Evolutionary conservation across 2,329 filamentous ascomycete species (phyloP).

Genomic region (Trichophyton verrucosum): DNA sequence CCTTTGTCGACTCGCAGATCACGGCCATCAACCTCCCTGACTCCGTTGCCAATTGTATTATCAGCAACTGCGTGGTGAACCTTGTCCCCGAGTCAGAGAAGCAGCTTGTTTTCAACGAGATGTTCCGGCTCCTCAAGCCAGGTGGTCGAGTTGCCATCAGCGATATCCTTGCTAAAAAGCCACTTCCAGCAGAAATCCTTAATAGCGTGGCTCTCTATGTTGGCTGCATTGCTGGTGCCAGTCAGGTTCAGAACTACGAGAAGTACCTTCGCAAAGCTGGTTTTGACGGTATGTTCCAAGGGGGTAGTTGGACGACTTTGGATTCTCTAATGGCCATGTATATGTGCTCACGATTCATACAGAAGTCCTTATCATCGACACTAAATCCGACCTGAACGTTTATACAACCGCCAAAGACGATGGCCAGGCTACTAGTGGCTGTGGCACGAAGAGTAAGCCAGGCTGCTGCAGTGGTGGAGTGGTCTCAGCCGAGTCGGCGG

Average conservation of each 20-base stretch:
- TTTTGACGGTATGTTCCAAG: constrained; percentile 32
- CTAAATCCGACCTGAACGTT: constrained; percentile 38
- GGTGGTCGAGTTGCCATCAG: constrained; percentile 48
- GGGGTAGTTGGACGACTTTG: not conserved
- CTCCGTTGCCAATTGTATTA: constrained; percentile 42
- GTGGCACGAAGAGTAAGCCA: constrained; percentile 6
- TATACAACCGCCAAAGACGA: constrained; percentile 25
- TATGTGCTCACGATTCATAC: not conserved
- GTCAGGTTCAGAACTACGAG: constrained; percentile 41
- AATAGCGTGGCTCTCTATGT: constrained; percentile 44
- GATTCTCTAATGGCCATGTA: too few relatives aligned
- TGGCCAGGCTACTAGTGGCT: constrained; percentile 10
- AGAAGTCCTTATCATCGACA: constrained; percentile 38
- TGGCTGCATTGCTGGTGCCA: constrained; percentile 49
- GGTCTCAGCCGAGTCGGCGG: not conserved
- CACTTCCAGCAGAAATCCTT: constrained; percentile 38
- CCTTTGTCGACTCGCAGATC: constrained; percentile 42
- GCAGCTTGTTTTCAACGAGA: constrained; percentile 44
- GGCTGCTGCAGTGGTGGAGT: constrained; percentile 7
- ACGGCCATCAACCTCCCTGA: constrained; percentile 37
- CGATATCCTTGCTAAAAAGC: constrained; percentile 45
- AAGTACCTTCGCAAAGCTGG: constrained; percentile 40
- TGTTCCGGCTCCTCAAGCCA: constrained; percentile 44
- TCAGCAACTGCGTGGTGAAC: constrained; percentile 53
- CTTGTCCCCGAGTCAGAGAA: constrained; percentile 45